Conservation (phyloP, 148 eudicot species). For the Chenopodium suecicum region DNA sequence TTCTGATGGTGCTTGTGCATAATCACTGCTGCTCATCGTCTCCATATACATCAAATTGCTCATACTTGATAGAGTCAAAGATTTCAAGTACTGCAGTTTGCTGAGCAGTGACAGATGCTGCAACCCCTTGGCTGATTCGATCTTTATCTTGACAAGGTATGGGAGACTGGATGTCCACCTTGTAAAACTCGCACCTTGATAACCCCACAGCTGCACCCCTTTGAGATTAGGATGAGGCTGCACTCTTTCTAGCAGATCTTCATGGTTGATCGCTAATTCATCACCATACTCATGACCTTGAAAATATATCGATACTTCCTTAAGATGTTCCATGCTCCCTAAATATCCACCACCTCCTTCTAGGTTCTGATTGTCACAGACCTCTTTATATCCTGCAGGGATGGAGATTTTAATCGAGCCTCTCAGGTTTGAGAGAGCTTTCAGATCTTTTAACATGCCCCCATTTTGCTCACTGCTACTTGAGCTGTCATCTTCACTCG, state of each 20-base stretch:
- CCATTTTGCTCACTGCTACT: neutral
- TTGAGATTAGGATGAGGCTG: conserved; percentile 13
- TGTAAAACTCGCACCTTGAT: conserved; percentile 3
- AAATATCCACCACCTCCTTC: conserved; percentile 3
- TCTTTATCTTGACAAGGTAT: conserved; percentile 14
- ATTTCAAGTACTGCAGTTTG: conserved; percentile 2
- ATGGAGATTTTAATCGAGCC: neutral
- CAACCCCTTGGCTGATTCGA: neutral
- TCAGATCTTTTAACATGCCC: conserved; percentile 13
- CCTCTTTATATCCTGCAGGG: neutral
- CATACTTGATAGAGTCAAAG: neutral
- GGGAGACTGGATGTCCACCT: conserved; percentile 23
- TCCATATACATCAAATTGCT: conserved; percentile 24
- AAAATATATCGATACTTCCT: neutral
- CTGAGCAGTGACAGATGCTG: conserved; percentile 12
- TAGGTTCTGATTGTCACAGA: neutral
- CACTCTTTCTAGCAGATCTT: conserved; percentile 16
- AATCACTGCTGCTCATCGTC: neutral
- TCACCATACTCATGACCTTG: neutral
- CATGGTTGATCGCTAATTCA: neutral
- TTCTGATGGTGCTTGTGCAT: neutral
- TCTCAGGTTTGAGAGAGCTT: neutral
- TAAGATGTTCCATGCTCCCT: conserved; percentile 10
- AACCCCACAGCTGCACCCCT: neutral
- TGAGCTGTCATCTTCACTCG: neutral